These are phyloP conservation scores for Fusarium virguliforme DNA, from an alignment of 2,329 filamentous ascomycete genomes.

Conservation along the genomic window DNA sequence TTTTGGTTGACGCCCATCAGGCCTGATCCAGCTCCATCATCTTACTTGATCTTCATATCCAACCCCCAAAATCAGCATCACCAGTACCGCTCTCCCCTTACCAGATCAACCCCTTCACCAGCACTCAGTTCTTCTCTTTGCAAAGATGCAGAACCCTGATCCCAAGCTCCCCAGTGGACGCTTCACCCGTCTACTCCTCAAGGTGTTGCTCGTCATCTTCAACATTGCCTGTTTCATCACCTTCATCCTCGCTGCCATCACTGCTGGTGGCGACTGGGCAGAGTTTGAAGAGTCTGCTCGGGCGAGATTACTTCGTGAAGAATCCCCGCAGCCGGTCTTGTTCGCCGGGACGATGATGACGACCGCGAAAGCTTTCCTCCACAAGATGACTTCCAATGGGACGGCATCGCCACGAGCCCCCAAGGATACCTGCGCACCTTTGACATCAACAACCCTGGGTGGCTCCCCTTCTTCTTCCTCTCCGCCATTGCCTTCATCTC, in stretches of 20 bases:
- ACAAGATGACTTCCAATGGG: too few species aligned
- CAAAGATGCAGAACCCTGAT: constrained; percentile 11
- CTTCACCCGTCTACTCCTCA: constrained; percentile 31
- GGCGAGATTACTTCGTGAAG: not conserved
- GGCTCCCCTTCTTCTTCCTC: constrained; percentile 43
- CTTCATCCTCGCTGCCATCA: constrained; percentile 34
- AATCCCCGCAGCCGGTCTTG: not conserved
- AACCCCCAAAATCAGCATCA: constrained; percentile 7
- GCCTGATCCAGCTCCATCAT: constrained; percentile 8
- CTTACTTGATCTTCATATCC: constrained; percentile 16
- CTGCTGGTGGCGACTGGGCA: constrained; percentile 22
- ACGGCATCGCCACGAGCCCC: too few species aligned
- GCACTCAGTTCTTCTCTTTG: constrained; percentile 8
- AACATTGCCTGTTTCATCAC: constrained; percentile 44
- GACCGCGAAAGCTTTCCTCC: not conserved
- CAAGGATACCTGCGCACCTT: too few species aligned
- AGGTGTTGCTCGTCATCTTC: constrained; percentile 42
- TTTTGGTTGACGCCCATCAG: constrained; percentile 21
- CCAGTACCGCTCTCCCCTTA: constrained; percentile 10
- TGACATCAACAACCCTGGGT: constrained; percentile 14
- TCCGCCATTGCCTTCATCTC: constrained; percentile 33
- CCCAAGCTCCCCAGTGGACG: constrained; percentile 7
- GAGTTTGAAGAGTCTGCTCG: not conserved
- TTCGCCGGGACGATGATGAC: constrained; percentile 3
- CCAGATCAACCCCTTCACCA: not conserved